Conservation (phyloP, 257 asterid genomes). For the Penstemon davidsonii region DNA sequence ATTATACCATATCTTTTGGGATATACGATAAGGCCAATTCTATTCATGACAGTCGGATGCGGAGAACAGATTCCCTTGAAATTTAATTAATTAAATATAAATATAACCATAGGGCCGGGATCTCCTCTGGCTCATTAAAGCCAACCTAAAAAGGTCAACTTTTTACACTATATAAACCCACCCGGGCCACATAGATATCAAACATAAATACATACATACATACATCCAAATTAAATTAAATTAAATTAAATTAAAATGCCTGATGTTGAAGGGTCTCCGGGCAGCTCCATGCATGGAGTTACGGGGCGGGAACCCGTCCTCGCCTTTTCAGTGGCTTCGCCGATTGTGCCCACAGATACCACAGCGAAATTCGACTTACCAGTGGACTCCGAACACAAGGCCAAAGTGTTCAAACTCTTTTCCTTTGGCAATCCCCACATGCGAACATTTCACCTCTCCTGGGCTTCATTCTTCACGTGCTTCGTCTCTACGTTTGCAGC, state of each 20-base stretch:
- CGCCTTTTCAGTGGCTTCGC: conserved; percentile 23
- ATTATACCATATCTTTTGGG: conserved; percentile 30
- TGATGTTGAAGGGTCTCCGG: conserved; percentile 34
- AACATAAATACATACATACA: too few relatives aligned
- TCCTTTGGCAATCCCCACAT: conserved; percentile 38
- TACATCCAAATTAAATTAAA: neutral
- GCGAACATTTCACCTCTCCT: conserved; percentile 37
- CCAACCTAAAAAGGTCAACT: conserved; percentile 32
- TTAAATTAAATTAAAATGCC: conserved; percentile 16
- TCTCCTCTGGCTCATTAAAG: conserved; percentile 28
- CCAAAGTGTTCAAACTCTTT: conserved; percentile 29
- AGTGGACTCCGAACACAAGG: conserved; percentile 39
- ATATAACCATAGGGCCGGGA: conserved; percentile 12
- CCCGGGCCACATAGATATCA: too few relatives aligned
- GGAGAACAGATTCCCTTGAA: conserved; percentile 28
- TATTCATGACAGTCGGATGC: conserved; percentile 23
- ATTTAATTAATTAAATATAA: neutral
- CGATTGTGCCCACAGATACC: conserved; percentile 13
- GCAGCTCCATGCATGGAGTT: conserved; percentile 37
- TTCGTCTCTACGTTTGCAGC: conserved; percentile 39
- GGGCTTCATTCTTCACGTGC: conserved; percentile 33
- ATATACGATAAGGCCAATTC: conserved; percentile 32
- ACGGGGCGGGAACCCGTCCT: conserved; percentile 23
- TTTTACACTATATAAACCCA: conserved; percentile 21
- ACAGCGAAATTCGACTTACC: conserved; percentile 31